Evolutionary conservation across 345 rosid species (phyloP).

Genomic region (Camelina neglecta): DNA sequence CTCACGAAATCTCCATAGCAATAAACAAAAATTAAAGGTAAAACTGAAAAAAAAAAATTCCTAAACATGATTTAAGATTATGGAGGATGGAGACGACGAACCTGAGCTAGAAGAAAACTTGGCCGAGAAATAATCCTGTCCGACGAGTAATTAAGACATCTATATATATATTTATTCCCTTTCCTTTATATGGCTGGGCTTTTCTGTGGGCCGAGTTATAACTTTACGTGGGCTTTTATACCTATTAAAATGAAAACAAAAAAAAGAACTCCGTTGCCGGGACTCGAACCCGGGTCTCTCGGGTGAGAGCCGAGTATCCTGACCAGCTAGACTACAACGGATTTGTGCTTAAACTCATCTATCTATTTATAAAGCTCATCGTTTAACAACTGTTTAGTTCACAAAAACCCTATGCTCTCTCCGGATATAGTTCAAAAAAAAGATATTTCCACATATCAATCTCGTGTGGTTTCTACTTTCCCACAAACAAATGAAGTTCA

Average conservation of each 20-base stretch:
- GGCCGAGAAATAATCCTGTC: constrained; percentile 13
- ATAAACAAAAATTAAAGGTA: not conserved
- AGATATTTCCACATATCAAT: constrained; percentile 11
- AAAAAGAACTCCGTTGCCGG: constrained; percentile 59
- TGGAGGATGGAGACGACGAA: constrained; percentile 9
- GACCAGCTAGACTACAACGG: constrained; percentile 58
- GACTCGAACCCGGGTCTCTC: constrained; percentile 69
- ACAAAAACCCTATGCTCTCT: not conserved
- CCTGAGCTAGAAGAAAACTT: constrained; percentile 24
- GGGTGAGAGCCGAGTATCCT: constrained; percentile 80
- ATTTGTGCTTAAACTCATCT: rapidly evolving
- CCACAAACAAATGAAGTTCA: not conserved
- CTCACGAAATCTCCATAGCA: not conserved
- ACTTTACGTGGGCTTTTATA: not conserved
- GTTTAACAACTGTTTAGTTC: not conserved
- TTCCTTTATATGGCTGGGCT: not conserved
- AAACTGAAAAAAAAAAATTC: not conserved
- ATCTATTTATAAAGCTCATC: rapidly evolving
- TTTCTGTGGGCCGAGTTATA: not conserved
- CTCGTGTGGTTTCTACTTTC: constrained; percentile 9
- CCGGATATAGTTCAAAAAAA: not conserved
- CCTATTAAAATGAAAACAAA: not conserved
- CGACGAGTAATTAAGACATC: not conserved
- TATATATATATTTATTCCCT: not conserved
- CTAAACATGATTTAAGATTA: not conserved